These are phyloP conservation scores for Friedmanniomyces simplex DNA, from an alignment of 495 filamentous ascomycete species.

Conservation along the genomic window DNA sequence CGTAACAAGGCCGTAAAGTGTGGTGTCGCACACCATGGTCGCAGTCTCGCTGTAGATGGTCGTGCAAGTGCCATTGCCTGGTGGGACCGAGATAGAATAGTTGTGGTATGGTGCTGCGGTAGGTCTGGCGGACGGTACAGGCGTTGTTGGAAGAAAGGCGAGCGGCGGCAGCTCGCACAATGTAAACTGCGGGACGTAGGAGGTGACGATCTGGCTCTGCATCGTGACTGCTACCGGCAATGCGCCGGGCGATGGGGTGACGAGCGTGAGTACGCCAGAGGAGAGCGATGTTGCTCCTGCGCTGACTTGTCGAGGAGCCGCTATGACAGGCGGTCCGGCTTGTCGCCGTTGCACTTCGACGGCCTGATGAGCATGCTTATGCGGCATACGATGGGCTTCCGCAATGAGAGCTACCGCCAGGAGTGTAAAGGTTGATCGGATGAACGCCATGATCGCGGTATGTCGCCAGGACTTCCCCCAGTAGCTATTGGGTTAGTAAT, in stretches of 20 bases:
- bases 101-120: constrained; percentile 11
- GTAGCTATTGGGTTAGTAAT: neutral
- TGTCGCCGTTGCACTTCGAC: constrained; percentile 7
- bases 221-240: constrained; percentile 24
- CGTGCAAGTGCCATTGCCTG: constrained; percentile 18
- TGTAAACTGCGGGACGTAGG: constrained; percentile 27
- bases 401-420: neutral
- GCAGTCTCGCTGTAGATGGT: constrained; percentile 22
- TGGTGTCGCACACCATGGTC: constrained; percentile 30
- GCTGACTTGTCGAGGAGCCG: neutral
- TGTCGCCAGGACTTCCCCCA: neutral
- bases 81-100: constrained; percentile 13
- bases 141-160: constrained; percentile 12
- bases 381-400: constrained; percentile 2
- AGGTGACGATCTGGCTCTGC: constrained; percentile 28
- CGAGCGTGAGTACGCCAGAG: constrained; percentile 15
- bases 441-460: constrained; percentile 2
- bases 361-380: constrained; percentile 8
- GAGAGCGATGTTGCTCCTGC: neutral
- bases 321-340: neutral
- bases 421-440: constrained; percentile 1
- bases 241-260: constrained; percentile 29
- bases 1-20: constrained; percentile 23
- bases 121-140: constrained; percentile 1
- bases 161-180: constrained; percentile 27